phyloP scores from a whole-genome alignment of 805 yeast species.

The Candida verbasci region DNA sequence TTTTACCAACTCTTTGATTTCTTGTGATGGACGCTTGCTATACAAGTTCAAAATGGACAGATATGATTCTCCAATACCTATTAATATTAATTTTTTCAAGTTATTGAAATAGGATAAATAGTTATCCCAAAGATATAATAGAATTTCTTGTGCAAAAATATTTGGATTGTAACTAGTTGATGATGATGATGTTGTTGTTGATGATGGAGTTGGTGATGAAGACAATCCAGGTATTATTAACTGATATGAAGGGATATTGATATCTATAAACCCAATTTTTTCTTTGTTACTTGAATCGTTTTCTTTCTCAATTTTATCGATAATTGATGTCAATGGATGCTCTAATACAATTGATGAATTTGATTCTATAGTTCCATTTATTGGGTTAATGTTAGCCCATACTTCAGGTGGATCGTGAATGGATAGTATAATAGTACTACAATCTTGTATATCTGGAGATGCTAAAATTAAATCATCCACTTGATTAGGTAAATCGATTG shows the following conservation, averaged over 20 bases:
- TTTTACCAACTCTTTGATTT: constrained; percentile 55
- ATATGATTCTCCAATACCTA: constrained; percentile 88
- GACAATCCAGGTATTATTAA: constrained; percentile 20
- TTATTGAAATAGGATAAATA: constrained; percentile 68
- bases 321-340: constrained; percentile 56
- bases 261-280: constrained; percentile 73
- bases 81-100: constrained; percentile 65
- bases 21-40: constrained; percentile 66
- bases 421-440: constrained; percentile 61
- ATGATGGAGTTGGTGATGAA: constrained; percentile 15
- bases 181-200: constrained; percentile 4
- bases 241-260: constrained; percentile 66
- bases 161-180: constrained; percentile 49
- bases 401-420: constrained; percentile 91
- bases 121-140: constrained; percentile 86
- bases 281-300: constrained; percentile 13
- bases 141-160: constrained; percentile 69
- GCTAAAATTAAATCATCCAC: constrained; percentile 64
- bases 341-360: constrained; percentile 72
- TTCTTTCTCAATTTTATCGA: constrained; percentile 46
- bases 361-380: constrained; percentile 73
- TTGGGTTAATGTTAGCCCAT: constrained; percentile 82
- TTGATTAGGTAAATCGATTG: constrained; percentile 43
- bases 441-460: constrained; percentile 62
- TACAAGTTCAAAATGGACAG: constrained; percentile 81